Conservation (phyloP, 225 moss, liverwort and hornwort genomes). For the Antitrichia curtipendula region DNA sequence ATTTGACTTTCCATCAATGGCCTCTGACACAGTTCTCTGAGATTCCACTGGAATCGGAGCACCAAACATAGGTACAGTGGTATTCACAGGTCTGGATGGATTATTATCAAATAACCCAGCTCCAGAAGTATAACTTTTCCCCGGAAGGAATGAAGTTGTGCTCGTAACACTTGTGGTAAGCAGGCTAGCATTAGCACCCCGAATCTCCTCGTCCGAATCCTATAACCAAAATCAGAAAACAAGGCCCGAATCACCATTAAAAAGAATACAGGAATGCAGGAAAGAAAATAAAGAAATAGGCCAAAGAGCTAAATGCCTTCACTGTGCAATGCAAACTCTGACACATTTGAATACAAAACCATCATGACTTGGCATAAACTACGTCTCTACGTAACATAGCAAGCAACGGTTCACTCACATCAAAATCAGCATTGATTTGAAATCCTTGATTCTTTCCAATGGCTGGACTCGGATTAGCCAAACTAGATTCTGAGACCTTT, state of each 20-base stretch:
- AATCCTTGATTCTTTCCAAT: conserved; percentile 61
- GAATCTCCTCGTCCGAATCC: conserved; percentile 67
- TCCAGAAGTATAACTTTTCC: conserved; percentile 9
- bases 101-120: conserved; percentile 1
- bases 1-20: conserved; percentile 13
- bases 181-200: conserved; percentile 6
- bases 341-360: not conserved
- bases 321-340: not conserved
- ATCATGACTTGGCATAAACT: not conserved
- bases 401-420: conserved; percentile 30
- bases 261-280: not conserved
- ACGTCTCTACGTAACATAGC: not conserved
- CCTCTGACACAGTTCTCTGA: conserved; percentile 3
- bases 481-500: conserved; percentile 35
- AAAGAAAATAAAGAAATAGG: not conserved
- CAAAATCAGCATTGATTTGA: conserved; percentile 73
- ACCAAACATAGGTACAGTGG: conserved; percentile 17
- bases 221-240: not conserved
- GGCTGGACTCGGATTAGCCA: conserved; percentile 19
- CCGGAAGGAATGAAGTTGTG: conserved; percentile 1
- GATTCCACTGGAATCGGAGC: conserved; percentile 13
- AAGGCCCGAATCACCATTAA: not conserved
- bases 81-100: conserved; percentile 12
- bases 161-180: conserved; percentile 1
- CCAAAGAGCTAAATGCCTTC: not conserved